A percentile compares a stretch with the other conserved stretches of the same genome.
Conservation (phyloP, 2,329 filamentous ascomycete species). For the Orbilia oligospora region DNA sequence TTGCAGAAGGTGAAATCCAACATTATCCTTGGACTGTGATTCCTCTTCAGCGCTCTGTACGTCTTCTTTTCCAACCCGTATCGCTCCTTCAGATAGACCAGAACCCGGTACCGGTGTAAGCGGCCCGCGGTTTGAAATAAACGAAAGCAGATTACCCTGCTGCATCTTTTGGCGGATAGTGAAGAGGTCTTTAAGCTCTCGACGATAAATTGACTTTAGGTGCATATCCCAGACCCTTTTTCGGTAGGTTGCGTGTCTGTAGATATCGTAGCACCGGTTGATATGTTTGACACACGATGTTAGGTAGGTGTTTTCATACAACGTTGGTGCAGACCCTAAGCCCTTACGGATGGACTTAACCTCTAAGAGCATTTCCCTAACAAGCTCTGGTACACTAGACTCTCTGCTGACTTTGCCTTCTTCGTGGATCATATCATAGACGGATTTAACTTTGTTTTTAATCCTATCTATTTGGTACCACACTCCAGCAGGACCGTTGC, state of each 20-base stretch:
- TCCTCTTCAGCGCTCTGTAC: too few species aligned
- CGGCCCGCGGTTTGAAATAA: neutral
- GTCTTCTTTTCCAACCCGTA: too few species aligned
- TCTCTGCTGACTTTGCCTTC: neutral
- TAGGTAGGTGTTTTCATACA: neutral
- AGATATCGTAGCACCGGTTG: neutral
- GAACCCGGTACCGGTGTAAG: neutral
- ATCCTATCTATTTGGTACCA: neutral
- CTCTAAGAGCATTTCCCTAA: neutral
- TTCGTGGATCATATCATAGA: neutral
- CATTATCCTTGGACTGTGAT: too few species aligned
- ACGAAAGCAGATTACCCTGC: neutral
- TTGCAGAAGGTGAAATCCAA: too few species aligned
- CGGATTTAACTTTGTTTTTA: neutral
- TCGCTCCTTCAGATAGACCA: too few species aligned
- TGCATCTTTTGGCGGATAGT: neutral
- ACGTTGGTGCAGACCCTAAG: too few species aligned
- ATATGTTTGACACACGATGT: neutral
- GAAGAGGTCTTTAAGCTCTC: neutral
- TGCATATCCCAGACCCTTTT: neutral
- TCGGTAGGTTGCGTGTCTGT: neutral
- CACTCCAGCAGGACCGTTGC: neutral
- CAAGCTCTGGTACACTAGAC: neutral
- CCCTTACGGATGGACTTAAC: neutral
- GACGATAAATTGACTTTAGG: neutral